Percentiles rank a stretch among this genome's conserved stretches.
Evolutionary conservation across 2,329 filamentous ascomycete species (phyloP).

Genomic region (Cryphonectria japonica): DNA sequence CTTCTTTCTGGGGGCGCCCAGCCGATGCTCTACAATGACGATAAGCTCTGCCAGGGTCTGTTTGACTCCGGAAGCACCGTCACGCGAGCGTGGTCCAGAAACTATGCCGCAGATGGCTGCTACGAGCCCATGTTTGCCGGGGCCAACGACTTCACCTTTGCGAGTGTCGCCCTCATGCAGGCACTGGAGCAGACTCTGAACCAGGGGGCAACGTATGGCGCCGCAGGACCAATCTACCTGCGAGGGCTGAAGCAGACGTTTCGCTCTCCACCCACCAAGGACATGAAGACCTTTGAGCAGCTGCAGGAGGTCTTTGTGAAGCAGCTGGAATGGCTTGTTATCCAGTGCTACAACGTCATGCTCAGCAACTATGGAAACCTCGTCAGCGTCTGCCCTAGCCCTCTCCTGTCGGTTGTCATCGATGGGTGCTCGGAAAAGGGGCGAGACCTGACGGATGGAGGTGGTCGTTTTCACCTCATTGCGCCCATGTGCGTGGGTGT

Average conservation of each 20-base stretch:
- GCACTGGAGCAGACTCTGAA: slow-evolving; percentile 15
- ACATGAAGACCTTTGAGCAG: slow-evolving; percentile 16
- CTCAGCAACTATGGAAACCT: slow-evolving; percentile 20
- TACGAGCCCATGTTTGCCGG: slow-evolving; percentile 14
- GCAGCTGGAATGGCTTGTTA: slow-evolving; percentile 18
- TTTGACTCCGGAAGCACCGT: slow-evolving; percentile 14
- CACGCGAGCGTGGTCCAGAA: slow-evolving; percentile 11
- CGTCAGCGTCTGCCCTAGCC: slow-evolving; percentile 18
- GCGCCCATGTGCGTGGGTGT: slow-evolving; percentile 19
- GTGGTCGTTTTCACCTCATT: slow-evolving; percentile 17
- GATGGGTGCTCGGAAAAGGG: slow-evolving; percentile 21
- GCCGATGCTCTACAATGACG: slow-evolving; percentile 24
- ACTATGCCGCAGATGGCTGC: slow-evolving; percentile 27
- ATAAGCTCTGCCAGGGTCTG: slow-evolving; percentile 23
- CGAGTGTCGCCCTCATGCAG: not conserved
- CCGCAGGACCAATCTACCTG: slow-evolving; percentile 17
- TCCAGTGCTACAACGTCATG: slow-evolving; percentile 23
- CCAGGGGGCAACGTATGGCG: slow-evolving; percentile 14
- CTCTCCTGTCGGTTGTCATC: slow-evolving; percentile 19
- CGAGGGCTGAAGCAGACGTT: slow-evolving; percentile 23
- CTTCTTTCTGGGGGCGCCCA: slow-evolving; percentile 22
- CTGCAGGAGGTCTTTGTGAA: slow-evolving; percentile 19
- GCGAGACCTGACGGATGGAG: slow-evolving; percentile 22
- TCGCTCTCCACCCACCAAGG: slow-evolving; percentile 9
- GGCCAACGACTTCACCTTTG: slow-evolving; percentile 5